Conservation (phyloP, 371 early-diverging fungal genomes). For the Mortierella sp. region DNA sequence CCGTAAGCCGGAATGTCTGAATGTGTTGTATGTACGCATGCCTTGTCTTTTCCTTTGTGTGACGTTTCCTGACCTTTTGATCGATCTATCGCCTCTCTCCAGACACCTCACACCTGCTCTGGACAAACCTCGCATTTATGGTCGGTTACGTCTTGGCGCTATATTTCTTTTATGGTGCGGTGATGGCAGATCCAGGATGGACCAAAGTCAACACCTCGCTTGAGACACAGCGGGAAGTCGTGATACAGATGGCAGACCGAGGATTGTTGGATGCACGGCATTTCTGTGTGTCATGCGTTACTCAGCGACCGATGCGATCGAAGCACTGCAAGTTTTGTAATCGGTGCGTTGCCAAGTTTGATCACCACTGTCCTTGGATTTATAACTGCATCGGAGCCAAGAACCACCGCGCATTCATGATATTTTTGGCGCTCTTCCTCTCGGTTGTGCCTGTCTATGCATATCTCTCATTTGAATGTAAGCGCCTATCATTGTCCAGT, state of each 20-base stretch:
- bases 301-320: conserved; percentile 91
- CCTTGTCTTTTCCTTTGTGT: neutral
- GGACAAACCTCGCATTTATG: conserved; percentile 73
- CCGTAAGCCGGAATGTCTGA: conserved; percentile 25
- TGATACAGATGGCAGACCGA: conserved; percentile 77
- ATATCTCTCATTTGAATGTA: conserved; percentile 75
- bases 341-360: conserved; percentile 98
- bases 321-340: conserved; percentile 98
- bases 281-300: conserved; percentile 87
- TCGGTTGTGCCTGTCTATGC: conserved; percentile 68
- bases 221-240: conserved; percentile 60
- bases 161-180: conserved; percentile 79
- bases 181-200: conserved; percentile 87
- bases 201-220: conserved; percentile 62
- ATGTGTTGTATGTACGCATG: neutral
- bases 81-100: neutral
- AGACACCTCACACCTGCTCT: conserved; percentile 74
- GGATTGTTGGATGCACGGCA: conserved; percentile 77
- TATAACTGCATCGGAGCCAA: conserved; percentile 86
- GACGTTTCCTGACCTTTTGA: neutral
- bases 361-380: conserved; percentile 99
- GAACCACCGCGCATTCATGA: conserved; percentile 89
- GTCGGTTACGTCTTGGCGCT: conserved; percentile 65
- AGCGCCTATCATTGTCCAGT: conserved; percentile 30
- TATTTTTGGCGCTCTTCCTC: conserved; percentile 76